These are phyloP conservation scores for Pseudocercospora pini-densiflorae DNA, from an alignment of 2,329 filamentous ascomycete species.

Conservation along the genomic window DNA sequence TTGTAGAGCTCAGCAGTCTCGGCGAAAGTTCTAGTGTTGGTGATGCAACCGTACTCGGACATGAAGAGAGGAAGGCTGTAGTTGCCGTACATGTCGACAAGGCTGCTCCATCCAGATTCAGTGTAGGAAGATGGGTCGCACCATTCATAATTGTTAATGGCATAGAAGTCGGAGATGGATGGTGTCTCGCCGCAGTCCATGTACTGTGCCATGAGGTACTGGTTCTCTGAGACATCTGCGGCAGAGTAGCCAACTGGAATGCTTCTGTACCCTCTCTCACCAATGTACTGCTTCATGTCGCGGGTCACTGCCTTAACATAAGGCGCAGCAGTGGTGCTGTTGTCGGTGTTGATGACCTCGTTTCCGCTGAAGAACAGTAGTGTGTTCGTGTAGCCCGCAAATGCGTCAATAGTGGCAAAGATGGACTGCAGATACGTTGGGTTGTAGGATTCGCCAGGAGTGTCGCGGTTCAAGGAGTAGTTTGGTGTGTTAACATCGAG, in stretches of 20 bases:
- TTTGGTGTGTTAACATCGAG: conserved; percentile 85
- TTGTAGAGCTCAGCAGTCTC: conserved; percentile 81
- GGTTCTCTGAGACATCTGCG: conserved; percentile 82
- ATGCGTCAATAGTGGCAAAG: conserved; percentile 86
- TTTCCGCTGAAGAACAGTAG: conserved; percentile 83
- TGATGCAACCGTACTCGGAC: conserved; percentile 90
- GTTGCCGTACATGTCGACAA: conserved; percentile 82
- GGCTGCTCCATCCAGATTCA: conserved; percentile 77
- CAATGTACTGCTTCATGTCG: conserved; percentile 79
- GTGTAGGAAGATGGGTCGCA: conserved; percentile 72
- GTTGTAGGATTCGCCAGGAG: conserved; percentile 78
- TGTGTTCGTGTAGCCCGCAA: conserved; percentile 82
- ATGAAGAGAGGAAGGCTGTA: conserved; percentile 83
- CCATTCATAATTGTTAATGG: conserved; percentile 88
- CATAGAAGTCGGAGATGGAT: conserved; percentile 82
- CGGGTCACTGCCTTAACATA: conserved; percentile 72
- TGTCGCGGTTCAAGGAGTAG: conserved; percentile 80
- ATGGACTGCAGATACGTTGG: conserved; percentile 79
- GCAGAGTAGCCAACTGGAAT: conserved; percentile 82
- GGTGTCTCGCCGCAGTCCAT: conserved; percentile 84
- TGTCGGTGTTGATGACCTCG: conserved; percentile 71
- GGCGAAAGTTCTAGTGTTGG: conserved; percentile 77
- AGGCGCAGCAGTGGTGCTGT: conserved; percentile 65
- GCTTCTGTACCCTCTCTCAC: conserved; percentile 66
- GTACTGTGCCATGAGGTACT: conserved; percentile 82